phyloP scores from a whole-genome alignment of 148 eudicot genomes.

The Camellia lanceoleosa region DNA sequence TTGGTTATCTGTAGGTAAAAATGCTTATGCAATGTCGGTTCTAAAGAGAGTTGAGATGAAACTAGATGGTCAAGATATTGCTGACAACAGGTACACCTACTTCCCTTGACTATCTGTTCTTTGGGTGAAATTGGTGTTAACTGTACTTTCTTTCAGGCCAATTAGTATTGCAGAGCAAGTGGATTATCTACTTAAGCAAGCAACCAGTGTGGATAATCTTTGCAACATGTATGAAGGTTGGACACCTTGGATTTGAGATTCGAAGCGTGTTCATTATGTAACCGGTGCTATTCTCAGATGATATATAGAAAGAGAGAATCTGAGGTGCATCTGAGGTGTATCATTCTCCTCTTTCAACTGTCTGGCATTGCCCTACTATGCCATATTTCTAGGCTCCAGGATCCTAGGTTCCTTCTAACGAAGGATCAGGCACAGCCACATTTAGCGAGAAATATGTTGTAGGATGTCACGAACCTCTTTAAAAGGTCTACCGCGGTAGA shows the following conservation, averaged over 20 bases:
- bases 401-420: not conserved
- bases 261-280: not conserved
- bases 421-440: conserved; percentile 1
- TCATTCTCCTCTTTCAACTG: not conserved
- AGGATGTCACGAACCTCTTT: conserved; percentile 1
- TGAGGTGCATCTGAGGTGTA: not conserved
- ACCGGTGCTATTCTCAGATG: not conserved
- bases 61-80: conserved; percentile 79
- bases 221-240: conserved; percentile 99
- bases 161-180: conserved; percentile 81
- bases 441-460: not conserved
- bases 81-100: conserved; percentile 65
- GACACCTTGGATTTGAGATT: conserved; percentile 93
- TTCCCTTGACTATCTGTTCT: conserved; percentile 21
- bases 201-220: conserved; percentile 88
- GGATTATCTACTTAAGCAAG: conserved; percentile 89
- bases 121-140: conserved; percentile 9
- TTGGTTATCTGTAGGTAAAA: conserved; percentile 60
- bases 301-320: not conserved
- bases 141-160: conserved; percentile 43
- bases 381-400: conserved; percentile 14
- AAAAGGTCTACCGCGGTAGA: not conserved
- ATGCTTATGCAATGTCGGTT: conserved; percentile 85
- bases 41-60: conserved; percentile 87
- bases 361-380: not conserved